Evolutionary conservation across 2,329 filamentous ascomycete species (phyloP).

Genomic region (Ophiostoma quercus): DNA sequence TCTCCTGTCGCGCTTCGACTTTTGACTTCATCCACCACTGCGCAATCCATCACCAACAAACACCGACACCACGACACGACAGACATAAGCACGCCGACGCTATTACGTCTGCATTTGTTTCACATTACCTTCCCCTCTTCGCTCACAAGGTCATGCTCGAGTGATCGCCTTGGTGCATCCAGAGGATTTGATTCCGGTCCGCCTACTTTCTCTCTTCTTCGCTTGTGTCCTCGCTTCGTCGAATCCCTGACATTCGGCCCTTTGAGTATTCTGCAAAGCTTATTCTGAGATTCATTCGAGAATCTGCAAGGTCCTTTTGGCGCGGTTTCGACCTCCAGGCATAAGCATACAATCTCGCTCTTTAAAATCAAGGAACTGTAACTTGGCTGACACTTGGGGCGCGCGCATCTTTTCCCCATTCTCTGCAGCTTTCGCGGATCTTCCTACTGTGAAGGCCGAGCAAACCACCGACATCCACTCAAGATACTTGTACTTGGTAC

Average conservation of each 20-base stretch:
- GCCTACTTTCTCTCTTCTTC: slow-evolving; percentile 26
- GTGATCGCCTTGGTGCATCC: slow-evolving; percentile 26
- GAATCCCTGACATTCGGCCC: not conserved
- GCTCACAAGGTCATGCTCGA: slow-evolving; percentile 27
- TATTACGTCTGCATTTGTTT: not conserved
- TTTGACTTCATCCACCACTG: not conserved
- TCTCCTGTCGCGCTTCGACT: not conserved
- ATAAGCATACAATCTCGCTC: not conserved
- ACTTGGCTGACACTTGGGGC: slow-evolving; percentile 26
- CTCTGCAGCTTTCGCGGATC: slow-evolving; percentile 27
- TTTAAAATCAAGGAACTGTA: slow-evolving; percentile 10
- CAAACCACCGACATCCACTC: not conserved
- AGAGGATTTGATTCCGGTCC: slow-evolving; percentile 33
- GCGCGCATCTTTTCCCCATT: slow-evolving; percentile 9
- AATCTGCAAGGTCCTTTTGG: not conserved
- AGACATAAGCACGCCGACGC: not conserved
- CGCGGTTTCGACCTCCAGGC: not conserved
- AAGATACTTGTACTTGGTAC: not conserved
- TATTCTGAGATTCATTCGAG: not conserved
- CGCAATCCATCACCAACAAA: not conserved
- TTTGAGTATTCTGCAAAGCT: slow-evolving; percentile 1
- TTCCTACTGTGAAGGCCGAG: slow-evolving; percentile 25
- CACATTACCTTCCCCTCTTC: not conserved
- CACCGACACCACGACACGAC: not conserved
- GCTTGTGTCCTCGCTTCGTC: not conserved